Base-by-base conservation (phyloP, 352 stramenopile genomes). In the Phytophthora constricta region DNA sequence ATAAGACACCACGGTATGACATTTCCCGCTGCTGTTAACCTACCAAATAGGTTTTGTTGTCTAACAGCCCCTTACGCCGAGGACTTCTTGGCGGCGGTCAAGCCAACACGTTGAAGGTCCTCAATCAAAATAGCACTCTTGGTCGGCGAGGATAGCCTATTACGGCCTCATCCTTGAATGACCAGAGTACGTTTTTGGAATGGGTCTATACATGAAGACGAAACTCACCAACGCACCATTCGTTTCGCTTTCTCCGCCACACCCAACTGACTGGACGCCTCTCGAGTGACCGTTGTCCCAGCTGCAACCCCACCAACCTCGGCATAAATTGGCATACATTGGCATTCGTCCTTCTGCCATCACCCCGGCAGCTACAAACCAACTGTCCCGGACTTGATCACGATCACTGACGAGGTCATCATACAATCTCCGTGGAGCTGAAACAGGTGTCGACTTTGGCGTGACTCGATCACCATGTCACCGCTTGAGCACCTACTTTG, bases 161-260 rank as follows among this genome's bases (percentile, higher is more conserved):
- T 42, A n/a, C n/a, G 34, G n/a, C 34, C 10, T 42, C 34, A 13
- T 42, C 34, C 34, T 37, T 37, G 31, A 37, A 13, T 13, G 34
- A 19, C n/a, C 34, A 13, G 14, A 19, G n/a, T 42, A 17, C n/a
- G 34, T 42, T 42, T 4, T 42, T 42, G 34, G 34, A 42, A 10
- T 42, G 11, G n/a, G 3, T 42, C 34, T 4, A 10, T 5, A 16
- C 34, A 42, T 16, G 27, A 26, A n/a, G n/a, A n/a, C 33, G 50
- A 74, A 68, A 63, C 66, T 58, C 66, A 66, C 54, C 55, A 70
- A 74, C 56, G 60, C 49, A 55, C 34, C 46, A 25, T 54, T 70
- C 66, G 66, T 74, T 74, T 74, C 66, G 63, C 16, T 27, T 62
- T 62, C 55, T 59, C 39, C 53, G 63, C 31, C 41, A 23, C 17